Evolutionary conservation across 345 rosid species (phyloP).

Genomic region (Murraya koenigii): DNA sequence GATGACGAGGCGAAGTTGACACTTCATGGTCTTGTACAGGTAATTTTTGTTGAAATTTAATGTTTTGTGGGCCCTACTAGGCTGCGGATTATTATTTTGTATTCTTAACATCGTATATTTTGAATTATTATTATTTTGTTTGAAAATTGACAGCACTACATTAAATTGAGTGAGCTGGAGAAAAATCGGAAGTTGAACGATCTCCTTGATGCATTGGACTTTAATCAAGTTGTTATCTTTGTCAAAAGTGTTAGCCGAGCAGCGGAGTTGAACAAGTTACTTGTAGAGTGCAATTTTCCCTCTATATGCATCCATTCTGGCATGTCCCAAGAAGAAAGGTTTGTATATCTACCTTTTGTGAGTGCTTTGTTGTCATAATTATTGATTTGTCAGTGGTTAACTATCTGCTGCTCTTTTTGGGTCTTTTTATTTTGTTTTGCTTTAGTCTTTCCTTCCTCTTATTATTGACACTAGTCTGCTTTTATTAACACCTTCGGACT

Average conservation of each 20-base stretch:
- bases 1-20: slow-evolving; percentile 98
- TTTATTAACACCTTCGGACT: not conserved
- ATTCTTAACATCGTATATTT: not conserved
- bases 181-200: slow-evolving; percentile 96
- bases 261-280: slow-evolving; percentile 90
- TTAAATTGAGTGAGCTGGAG: slow-evolving; percentile 92
- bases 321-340: slow-evolving; percentile 99
- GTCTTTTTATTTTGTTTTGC: not conserved
- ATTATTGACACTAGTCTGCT: not conserved
- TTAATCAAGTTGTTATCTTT: slow-evolving; percentile 95
- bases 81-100: not conserved
- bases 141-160: slow-evolving; percentile 72
- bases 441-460: not conserved
- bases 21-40: slow-evolving; percentile 99
- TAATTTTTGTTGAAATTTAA: slow-evolving; percentile 12
- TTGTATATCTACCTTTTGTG: not conserved
- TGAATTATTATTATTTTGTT: no score
- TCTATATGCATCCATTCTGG: slow-evolving; percentile 99
- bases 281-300: slow-evolving; percentile 94
- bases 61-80: not conserved
- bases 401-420: not conserved
- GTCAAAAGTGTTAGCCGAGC: slow-evolving; percentile 97
- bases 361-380: not conserved
- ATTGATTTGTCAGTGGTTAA: not conserved
- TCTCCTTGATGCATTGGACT: slow-evolving; percentile 97